Percentiles rank a stretch among this genome's conserved stretches.
Evolutionary conservation across 768 basidiomycete genomes (phyloP).

Genomic region (Leccinum obscurum): DNA sequence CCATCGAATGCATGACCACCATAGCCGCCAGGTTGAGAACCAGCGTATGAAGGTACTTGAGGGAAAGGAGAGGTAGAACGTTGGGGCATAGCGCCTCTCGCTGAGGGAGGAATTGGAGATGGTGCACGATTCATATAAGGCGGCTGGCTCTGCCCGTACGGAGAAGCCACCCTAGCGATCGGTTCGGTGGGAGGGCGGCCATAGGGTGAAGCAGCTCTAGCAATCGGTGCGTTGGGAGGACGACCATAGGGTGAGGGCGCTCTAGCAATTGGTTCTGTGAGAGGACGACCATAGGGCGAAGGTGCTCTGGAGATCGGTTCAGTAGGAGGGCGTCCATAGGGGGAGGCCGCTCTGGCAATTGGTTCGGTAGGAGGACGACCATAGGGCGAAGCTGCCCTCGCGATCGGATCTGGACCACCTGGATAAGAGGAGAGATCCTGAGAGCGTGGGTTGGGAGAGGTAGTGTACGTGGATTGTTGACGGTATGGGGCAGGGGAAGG

Average conservation of each 20-base stretch:
- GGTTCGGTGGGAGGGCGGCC: slow-evolving; percentile 38
- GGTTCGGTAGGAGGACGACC: slow-evolving; percentile 29
- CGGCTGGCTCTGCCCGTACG: slow-evolving; percentile 27
- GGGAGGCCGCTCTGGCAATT: slow-evolving; percentile 26
- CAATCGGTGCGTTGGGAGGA: slow-evolving; percentile 41
- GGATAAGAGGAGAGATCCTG: slow-evolving; percentile 45
- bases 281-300: slow-evolving; percentile 37
- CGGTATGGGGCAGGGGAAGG: slow-evolving; percentile 33
- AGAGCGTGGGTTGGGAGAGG: slow-evolving; percentile 51
- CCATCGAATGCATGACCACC: slow-evolving; percentile 62
- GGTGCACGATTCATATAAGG: slow-evolving; percentile 31
- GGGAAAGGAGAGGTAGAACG: slow-evolving; percentile 35
- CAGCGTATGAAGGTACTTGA: slow-evolving; percentile 30
- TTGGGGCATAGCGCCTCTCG: slow-evolving; percentile 12
- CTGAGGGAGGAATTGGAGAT: slow-evolving; percentile 30
- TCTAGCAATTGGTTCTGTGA: slow-evolving; percentile 37
- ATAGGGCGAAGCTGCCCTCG: slow-evolving; percentile 36
- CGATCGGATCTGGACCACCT: slow-evolving; percentile 35
- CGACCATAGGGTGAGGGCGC: slow-evolving; percentile 33
- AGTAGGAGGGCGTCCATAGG: slow-evolving; percentile 31
- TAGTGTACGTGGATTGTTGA: slow-evolving; percentile 31
- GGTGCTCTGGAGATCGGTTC: slow-evolving; percentile 42
- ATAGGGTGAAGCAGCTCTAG: slow-evolving; percentile 35
- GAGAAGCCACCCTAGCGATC: slow-evolving; percentile 41
- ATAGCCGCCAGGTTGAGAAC: slow-evolving; percentile 41